Base-by-base conservation (phyloP, 495 filamentous ascomycete species). In the Penicillium mononematosum region DNA sequence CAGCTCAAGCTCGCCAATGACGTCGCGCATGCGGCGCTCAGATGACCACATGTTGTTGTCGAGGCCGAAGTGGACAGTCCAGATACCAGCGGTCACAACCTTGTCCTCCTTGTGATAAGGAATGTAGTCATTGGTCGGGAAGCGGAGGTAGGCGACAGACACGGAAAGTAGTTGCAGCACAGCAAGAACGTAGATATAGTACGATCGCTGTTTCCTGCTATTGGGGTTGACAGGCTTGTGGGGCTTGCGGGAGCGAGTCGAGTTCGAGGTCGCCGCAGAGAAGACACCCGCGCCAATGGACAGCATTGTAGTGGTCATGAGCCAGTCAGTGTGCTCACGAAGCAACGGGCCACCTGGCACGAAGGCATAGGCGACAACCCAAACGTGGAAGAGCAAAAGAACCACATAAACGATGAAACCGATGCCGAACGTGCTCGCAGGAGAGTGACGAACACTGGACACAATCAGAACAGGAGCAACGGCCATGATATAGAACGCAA, bases 41-140 rank as follows among this genome's bases (percentile, higher is more conserved):
- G 92, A 94, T 22, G 88, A 90, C 91, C 92, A 98, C 95, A 98
- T 97, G 72, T 97, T 88, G 68, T 99, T 99, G 76, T 99, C 95
- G 25, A 99, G 85, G 25, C 87, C 91, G 68, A 99, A 99, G 78
- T 99, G 95, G 50, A 98, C 92, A 1, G 95, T 99, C 95, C 95
- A 99, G 71, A 99, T 97, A 62, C 95, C 95, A 8, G 90, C 88
- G 1, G 95, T 97, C 31, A 95, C 79, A 53, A 92, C 70, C 66
- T 91, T 94, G 59, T 91, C 86, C 44, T 96, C 85, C 58, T 85
- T 82, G 70, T 98, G 91, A 71, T 97, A 90, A 1, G 95, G 92
- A 32, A 81, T 82, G 73, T 96, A 96, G 73, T 97, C 85, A 68
- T 95, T 89, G 11, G 89, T 88, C 1, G 95, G 94, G 79, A 98